A percentile compares a stretch with the other conserved stretches of the same genome.
phyloP scores from a whole-genome alignment of 768 basidiomycete genomes.

The Cystobasidium onofrii region DNA sequence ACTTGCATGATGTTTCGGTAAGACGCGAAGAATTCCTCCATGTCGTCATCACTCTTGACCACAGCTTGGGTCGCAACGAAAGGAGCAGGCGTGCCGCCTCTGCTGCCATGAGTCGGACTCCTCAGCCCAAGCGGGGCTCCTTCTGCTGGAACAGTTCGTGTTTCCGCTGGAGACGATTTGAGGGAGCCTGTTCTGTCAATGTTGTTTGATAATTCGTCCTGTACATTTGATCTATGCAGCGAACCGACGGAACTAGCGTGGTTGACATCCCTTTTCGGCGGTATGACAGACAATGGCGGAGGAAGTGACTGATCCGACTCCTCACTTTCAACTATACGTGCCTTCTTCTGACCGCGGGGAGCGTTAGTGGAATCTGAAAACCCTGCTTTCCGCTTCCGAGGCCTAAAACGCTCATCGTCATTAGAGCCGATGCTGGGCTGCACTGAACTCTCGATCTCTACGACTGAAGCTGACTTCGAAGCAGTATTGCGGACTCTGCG shows the following conservation, averaged over 20 bases:
- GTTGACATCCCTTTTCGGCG: not conserved
- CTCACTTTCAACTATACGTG: not conserved
- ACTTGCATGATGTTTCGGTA: not conserved
- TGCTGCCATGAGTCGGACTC: not conserved
- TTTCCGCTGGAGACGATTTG: not conserved
- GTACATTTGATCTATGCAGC: no score
- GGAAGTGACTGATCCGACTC: not conserved
- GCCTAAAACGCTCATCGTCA: not conserved
- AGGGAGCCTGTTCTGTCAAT: no score
- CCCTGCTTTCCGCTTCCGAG: not conserved
- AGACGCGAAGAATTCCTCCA: not conserved
- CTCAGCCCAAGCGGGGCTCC: not conserved
- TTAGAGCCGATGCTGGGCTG: not conserved
- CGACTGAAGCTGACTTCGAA: not conserved
- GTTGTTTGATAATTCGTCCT: no score
- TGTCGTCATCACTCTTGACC: not conserved
- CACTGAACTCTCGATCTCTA: not conserved
- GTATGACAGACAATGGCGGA: not conserved
- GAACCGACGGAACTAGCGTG: no score
- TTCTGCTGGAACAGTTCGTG: not conserved
- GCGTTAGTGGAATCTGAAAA: not conserved
- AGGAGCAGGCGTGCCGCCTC: not conserved
- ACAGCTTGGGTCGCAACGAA: not conserved
- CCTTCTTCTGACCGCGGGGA: not conserved
- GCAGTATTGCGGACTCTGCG: not conserved